Percentiles rank a stretch among this genome's conserved stretches.
Conservation (phyloP, 768 basidiomycete species). For the Amanita phalloides region DNA sequence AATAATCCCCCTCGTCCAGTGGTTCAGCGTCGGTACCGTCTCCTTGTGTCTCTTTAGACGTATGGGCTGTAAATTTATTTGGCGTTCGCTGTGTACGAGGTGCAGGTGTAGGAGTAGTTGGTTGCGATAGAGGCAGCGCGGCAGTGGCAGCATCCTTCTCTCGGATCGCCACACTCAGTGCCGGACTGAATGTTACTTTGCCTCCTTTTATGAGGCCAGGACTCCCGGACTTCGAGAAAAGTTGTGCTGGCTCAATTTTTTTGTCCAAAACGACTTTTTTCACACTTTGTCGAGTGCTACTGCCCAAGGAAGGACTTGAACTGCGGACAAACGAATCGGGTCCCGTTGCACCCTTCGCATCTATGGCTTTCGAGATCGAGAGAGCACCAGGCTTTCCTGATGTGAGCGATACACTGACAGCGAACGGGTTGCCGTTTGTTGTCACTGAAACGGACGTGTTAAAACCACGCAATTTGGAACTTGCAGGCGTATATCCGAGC, state of each 20-base stretch:
- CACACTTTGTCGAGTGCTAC: slow-evolving; percentile 67
- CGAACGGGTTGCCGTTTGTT: slow-evolving; percentile 24
- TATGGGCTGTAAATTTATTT: slow-evolving; percentile 29
- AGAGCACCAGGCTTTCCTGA: slow-evolving; percentile 48
- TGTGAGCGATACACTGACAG: slow-evolving; percentile 33
- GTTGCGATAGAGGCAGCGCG: slow-evolving; percentile 13
- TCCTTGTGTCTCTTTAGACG: slow-evolving; percentile 14
- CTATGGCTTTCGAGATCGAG: slow-evolving; percentile 39
- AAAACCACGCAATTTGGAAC: slow-evolving; percentile 67
- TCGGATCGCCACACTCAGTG: slow-evolving; percentile 61
- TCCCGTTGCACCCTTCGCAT: slow-evolving; percentile 29
- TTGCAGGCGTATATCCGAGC: slow-evolving; percentile 55
- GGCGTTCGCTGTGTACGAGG: slow-evolving; percentile 26
- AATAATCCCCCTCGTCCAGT: slow-evolving; percentile 84
- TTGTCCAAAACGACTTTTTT: slow-evolving; percentile 90
- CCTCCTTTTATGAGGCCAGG: slow-evolving; percentile 31
- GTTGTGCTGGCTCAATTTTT: slow-evolving; percentile 63
- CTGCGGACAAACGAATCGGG: slow-evolving; percentile 31
- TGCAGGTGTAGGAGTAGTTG: slow-evolving; percentile 26
- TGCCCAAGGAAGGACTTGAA: slow-evolving; percentile 56
- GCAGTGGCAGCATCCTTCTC: slow-evolving; percentile 54
- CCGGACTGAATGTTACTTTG: slow-evolving; percentile 67
- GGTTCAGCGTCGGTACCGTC: slow-evolving; percentile 23
- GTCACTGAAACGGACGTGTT: slow-evolving; percentile 33
- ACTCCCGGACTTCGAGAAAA: slow-evolving; percentile 45